Evolutionary conservation across 2,329 filamentous ascomycete genomes (phyloP).

Genomic region (Penicillium hordei): DNA sequence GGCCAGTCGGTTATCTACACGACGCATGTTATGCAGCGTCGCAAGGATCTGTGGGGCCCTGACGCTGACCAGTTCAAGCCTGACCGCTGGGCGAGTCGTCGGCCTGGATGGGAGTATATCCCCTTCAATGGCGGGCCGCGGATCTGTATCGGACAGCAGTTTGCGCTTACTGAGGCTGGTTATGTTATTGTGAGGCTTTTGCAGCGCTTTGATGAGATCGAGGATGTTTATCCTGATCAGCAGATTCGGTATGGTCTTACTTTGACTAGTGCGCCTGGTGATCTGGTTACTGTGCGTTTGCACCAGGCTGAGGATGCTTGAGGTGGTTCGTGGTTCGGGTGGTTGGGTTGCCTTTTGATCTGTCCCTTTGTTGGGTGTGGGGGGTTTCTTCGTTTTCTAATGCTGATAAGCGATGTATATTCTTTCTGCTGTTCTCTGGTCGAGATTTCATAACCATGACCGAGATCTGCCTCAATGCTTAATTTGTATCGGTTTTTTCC

Average conservation of each 20-base stretch:
- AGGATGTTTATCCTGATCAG: conserved; percentile 33
- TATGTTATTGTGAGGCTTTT: conserved; percentile 72
- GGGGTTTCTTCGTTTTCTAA: neutral
- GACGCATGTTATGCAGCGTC: conserved; percentile 71
- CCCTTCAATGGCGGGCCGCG: conserved; percentile 74
- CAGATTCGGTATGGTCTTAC: conserved; percentile 24
- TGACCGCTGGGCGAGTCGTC: conserved; percentile 69
- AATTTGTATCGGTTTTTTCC: neutral
- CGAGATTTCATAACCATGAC: neutral
- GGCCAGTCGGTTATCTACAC: conserved; percentile 67
- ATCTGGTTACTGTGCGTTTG: conserved; percentile 34
- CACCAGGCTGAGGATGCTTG: conserved; percentile 27
- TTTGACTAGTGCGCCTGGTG: conserved; percentile 30
- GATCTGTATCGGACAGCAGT: conserved; percentile 78
- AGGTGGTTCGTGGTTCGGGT: too few species aligned
- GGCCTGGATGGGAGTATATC: conserved; percentile 66
- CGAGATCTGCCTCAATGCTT: neutral
- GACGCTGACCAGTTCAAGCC: conserved; percentile 60
- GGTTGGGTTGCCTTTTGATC: neutral
- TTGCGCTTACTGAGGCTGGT: conserved; percentile 67
- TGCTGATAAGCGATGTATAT: neutral
- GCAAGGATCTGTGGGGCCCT: conserved; percentile 51
- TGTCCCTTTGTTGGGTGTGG: too few species aligned
- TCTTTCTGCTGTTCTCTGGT: neutral
- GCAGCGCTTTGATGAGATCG: conserved; percentile 67